phyloP scores from a whole-genome alignment of 1,139 yeast species.

The Magnusiomyces fungicola region DNA sequence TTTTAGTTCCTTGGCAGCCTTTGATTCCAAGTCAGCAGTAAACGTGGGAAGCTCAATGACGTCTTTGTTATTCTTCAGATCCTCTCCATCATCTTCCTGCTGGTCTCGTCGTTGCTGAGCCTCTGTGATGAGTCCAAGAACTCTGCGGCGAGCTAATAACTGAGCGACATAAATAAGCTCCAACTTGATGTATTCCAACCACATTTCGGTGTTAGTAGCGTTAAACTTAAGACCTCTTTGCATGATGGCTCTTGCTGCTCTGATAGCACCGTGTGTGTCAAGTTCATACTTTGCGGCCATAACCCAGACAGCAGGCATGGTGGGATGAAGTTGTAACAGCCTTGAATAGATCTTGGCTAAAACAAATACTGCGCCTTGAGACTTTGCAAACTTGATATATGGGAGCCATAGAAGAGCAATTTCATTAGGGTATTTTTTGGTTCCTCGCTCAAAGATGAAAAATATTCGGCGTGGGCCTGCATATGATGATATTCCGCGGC shows the following conservation, averaged over 20 bases:
- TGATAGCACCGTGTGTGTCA: slow-evolving; percentile 79
- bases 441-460: slow-evolving; percentile 79
- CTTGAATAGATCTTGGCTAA: slow-evolving; percentile 77
- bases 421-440: slow-evolving; percentile 72
- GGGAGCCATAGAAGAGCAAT: slow-evolving; percentile 63
- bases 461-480: slow-evolving; percentile 77
- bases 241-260: slow-evolving; percentile 79
- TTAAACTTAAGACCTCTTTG: slow-evolving; percentile 84
- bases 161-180: slow-evolving; percentile 83
- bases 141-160: slow-evolving; percentile 72
- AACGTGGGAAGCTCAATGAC: slow-evolving; percentile 36
- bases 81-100: slow-evolving; percentile 20
- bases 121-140: slow-evolving; percentile 70
- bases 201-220: slow-evolving; percentile 54
- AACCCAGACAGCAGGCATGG: slow-evolving; percentile 85
- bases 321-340: slow-evolving; percentile 82
- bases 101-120: slow-evolving; percentile 51
- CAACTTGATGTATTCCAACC: slow-evolving; percentile 82
- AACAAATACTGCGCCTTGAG: slow-evolving; percentile 65
- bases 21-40: slow-evolving; percentile 43
- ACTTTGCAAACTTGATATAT: slow-evolving; percentile 67
- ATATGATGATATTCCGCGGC: slow-evolving; percentile 59
- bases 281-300: slow-evolving; percentile 93
- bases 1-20: slow-evolving; percentile 54
- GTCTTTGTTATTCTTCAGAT: slow-evolving; percentile 31